A percentile compares a stretch with the other conserved stretches of the same genome.
These are phyloP conservation scores for Trypanosoma cruzi DNA, from an alignment of 208 protist genomes.

Conservation along the genomic window DNA sequence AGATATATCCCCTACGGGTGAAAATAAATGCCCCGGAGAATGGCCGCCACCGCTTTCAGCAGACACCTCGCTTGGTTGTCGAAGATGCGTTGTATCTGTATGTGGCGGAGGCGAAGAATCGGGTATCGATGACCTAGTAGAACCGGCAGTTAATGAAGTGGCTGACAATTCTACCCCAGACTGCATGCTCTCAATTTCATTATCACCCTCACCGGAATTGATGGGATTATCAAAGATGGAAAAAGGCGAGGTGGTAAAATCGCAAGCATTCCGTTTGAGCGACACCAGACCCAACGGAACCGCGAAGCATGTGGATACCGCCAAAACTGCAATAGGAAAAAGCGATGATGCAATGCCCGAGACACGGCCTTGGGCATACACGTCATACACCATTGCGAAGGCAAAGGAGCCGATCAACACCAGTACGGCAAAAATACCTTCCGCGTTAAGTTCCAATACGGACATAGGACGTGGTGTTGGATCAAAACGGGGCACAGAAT, in stretches of 20 bases:
- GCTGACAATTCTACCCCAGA: background rate
- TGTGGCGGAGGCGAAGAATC: background rate
- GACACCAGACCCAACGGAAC: slow-evolving; percentile 75
- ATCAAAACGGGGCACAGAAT: slow-evolving; percentile 57
- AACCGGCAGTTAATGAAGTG: background rate
- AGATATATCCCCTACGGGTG: background rate
- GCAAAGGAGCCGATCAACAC: slow-evolving; percentile 60
- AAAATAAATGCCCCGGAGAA: background rate
- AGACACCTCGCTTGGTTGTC: slow-evolving; percentile 8
- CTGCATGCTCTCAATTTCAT: background rate
- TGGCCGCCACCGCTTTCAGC: background rate
- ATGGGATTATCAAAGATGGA: slow-evolving; percentile 32
- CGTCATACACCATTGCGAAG: slow-evolving; percentile 50
- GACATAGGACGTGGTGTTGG: slow-evolving; percentile 28
- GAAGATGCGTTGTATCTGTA: background rate
- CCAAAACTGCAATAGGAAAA: slow-evolving; percentile 50
- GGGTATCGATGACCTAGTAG: background rate
- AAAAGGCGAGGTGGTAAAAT: slow-evolving; percentile 37
- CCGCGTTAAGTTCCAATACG: slow-evolving; percentile 59
- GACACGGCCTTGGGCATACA: slow-evolving; percentile 22
- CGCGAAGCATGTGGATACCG: slow-evolving; percentile 51
- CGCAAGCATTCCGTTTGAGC: slow-evolving; percentile 59
- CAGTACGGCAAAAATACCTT: slow-evolving; percentile 64
- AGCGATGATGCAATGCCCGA: slow-evolving; percentile 36
- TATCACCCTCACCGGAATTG: slow-evolving; percentile 34